Percentiles rank a stretch among this genome's conserved stretches.
phyloP scores from a whole-genome alignment of 306 rosid genomes.

The Astragalus membranaceus region DNA sequence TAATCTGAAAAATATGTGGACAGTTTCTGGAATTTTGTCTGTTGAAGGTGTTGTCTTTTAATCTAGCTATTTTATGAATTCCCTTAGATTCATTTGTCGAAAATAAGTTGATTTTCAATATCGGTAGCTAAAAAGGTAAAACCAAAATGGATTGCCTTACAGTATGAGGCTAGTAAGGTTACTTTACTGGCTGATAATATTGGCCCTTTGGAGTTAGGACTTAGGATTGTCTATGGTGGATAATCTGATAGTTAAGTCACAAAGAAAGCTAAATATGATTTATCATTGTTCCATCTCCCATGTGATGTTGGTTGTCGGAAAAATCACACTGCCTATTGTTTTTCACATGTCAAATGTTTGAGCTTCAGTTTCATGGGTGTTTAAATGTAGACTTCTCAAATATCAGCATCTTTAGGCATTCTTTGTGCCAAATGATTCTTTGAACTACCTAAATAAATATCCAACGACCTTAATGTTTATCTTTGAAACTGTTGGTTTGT shows the following conservation, averaged over 20 bases:
- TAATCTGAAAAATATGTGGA: background rate
- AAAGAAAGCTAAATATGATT: too few relatives aligned
- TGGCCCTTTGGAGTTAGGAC: background rate
- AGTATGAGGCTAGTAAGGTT: slow-evolving; percentile 9
- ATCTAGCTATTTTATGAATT: background rate
- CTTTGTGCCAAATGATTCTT: background rate
- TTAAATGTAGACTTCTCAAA: slow-evolving; percentile 1
- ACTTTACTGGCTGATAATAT: background rate
- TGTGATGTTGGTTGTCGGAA: slow-evolving; percentile 14
- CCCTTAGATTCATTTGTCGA: background rate
- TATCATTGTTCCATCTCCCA: background rate
- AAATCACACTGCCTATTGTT: background rate
- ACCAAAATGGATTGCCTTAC: background rate
- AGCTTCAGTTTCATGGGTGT: background rate
- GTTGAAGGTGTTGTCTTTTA: slow-evolving; percentile 4
- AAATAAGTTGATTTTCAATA: background rate
- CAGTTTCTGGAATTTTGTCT: slow-evolving; percentile 6
- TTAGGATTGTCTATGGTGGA: too few relatives aligned
- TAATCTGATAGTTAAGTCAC: too few relatives aligned
- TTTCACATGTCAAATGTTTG: background rate
- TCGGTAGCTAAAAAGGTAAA: background rate
- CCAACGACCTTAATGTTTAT: background rate
- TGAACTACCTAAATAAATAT: background rate
- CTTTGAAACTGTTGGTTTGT: slow-evolving; percentile 8
- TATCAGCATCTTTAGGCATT: background rate